Evolutionary conservation across 2,329 filamentous ascomycete genomes (phyloP), one percentile per base, ranked within the genome.

Genomic region (Fusarium protoensiforme): DNA sequence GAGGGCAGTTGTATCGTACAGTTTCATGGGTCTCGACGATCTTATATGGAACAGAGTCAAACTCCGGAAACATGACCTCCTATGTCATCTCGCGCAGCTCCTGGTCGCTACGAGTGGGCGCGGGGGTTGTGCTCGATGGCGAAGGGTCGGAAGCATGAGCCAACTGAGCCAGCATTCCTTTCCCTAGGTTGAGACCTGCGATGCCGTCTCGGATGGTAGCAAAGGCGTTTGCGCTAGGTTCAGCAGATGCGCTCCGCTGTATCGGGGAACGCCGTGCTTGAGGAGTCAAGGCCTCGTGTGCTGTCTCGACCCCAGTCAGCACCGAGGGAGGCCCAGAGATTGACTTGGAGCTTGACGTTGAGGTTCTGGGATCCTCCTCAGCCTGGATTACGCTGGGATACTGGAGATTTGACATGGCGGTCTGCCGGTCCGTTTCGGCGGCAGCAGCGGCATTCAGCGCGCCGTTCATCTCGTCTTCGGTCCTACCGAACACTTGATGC

Each of bases 391-490:
- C 68, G 51, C 75, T 77, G 33, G 80, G 73, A 59, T 80, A 77
- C 31, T 81, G 78, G 16, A 83, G 75, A 60, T 73, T 79, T 10
- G 81, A 81, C 18, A 83, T 78, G n/a, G 82, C 82, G 14, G 80
- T 80, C 61, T 80, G 79, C 1, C 83, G 77, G 39, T 83, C 81
- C 24, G 79, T 84, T 65, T 87, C 87, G 8, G 87, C 87, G 5
- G 87, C 85, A 18, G 87, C 87, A 4, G 87, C 87, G 8, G 86
- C 84, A 75, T 90, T 87, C 13, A 90, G 83, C 38, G 88, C 85
- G 0, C 90, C 90, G 77, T 99, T 99, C 96, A 99, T 98, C 80
- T 99, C 96, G 62, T 92, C 90, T 75, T 98, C 94, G 4, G 92
- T 92, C 35, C 95, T 90, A 54, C 94, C 94, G 82, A 98, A 99